These are phyloP conservation scores for Metschnikowia amazonensis DNA, from an alignment of 805 yeast species.

Conservation along the genomic window DNA sequence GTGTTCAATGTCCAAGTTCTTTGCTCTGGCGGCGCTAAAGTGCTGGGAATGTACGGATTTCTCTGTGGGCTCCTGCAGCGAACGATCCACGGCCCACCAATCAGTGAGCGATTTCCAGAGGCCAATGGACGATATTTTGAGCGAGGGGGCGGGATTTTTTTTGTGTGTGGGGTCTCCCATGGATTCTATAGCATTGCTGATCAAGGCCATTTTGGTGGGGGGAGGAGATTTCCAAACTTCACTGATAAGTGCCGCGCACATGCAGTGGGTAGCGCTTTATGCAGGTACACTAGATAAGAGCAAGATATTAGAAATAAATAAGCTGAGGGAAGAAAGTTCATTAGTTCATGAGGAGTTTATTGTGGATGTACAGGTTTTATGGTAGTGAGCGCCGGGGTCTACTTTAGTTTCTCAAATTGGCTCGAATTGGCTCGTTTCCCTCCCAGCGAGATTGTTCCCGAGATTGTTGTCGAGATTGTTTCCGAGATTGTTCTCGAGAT, in stretches of 20 bases:
- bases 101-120: slow-evolving; percentile 28
- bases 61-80: slow-evolving; percentile 20
- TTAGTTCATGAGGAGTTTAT: no score
- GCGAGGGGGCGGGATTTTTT: no score
- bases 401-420: no score
- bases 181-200: slow-evolving; percentile 21
- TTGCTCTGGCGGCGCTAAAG: slow-evolving; percentile 20
- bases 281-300: not conserved
- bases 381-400: no score
- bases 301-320: no score
- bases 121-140: slow-evolving; percentile 22
- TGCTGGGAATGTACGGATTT: slow-evolving; percentile 7
- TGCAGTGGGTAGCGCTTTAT: no score
- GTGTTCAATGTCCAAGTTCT: slow-evolving; percentile 30
- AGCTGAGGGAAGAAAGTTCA: no score
- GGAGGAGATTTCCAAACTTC: not conserved
- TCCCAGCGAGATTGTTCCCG: no score
- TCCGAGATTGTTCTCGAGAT: no score
- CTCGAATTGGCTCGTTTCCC: no score
- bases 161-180: slow-evolving; percentile 23
- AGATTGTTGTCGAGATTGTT: no score
- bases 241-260: slow-evolving; percentile 26
- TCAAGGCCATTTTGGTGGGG: slow-evolving; percentile 9
- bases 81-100: slow-evolving; percentile 36
- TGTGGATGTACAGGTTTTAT: no score